A percentile compares a stretch with the other conserved stretches of the same genome.
Conservation (phyloP, 495 filamentous ascomycete species). For the Baudoinia panamericana region DNA sequence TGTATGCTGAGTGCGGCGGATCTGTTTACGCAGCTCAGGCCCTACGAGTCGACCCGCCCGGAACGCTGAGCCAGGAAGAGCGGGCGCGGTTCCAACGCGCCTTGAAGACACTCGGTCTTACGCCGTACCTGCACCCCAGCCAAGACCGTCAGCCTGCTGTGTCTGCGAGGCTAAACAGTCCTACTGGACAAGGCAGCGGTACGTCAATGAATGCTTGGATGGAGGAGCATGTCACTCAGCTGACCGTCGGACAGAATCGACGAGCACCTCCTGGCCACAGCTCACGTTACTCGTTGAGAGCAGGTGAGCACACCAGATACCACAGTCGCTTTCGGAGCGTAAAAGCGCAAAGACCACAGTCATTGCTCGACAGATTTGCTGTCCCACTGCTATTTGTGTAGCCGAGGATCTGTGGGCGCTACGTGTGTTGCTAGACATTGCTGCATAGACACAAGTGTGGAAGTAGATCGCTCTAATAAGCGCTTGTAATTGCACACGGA, state of each 20-base stretch:
- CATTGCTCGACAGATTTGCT: too few species aligned
- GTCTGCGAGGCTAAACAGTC: neutral
- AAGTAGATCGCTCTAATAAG: too few species aligned
- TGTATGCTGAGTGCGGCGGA: neutral
- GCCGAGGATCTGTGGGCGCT: too few species aligned
- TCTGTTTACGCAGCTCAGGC: neutral
- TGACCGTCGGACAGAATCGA: neutral
- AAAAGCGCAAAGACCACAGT: too few species aligned
- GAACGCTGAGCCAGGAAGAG: conserved; percentile 1
- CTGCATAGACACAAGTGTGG: too few species aligned
- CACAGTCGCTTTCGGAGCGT: neutral
- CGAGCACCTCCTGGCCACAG: neutral
- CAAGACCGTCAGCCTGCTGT: neutral
- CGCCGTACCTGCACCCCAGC: conserved; percentile 10
- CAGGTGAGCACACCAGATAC: neutral
- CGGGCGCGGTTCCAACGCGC: conserved; percentile 10
- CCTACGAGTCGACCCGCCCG: neutral
- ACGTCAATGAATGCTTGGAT: too few species aligned
- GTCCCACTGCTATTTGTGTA: too few species aligned
- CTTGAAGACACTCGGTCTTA: conserved; percentile 8
- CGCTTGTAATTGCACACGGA: too few species aligned
- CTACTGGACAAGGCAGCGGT: neutral
- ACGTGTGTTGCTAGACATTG: too few species aligned
- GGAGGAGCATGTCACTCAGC: too few species aligned
- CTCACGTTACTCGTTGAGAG: neutral